These are phyloP conservation scores for Ascoidea asiatica DNA, from an alignment of 805 yeast species.

Conservation along the genomic window DNA sequence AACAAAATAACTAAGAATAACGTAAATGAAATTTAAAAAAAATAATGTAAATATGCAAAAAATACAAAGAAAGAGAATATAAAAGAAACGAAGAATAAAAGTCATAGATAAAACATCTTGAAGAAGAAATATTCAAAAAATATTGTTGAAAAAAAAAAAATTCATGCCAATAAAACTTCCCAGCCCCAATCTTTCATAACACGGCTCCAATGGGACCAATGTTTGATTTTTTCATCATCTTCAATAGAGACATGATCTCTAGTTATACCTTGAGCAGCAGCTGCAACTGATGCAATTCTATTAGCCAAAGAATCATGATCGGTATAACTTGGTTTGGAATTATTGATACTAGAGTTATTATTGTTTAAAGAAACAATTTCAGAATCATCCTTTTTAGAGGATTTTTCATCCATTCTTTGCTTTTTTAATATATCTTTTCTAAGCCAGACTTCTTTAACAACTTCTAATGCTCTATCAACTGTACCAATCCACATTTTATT, in stretches of 20 bases:
- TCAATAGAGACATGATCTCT: slow-evolving; percentile 10
- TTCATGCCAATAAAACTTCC: slow-evolving; percentile 43
- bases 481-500: slow-evolving; percentile 53
- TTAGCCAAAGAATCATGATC: slow-evolving; percentile 1
- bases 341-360: too few relatives aligned
- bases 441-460: slow-evolving; percentile 60
- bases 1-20: too few relatives aligned
- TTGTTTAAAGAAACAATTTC: too few relatives aligned
- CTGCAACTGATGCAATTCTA: slow-evolving; percentile 2
- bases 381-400: slow-evolving; percentile 1
- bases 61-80: too few relatives aligned
- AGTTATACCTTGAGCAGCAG: slow-evolving; percentile 5
- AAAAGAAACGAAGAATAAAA: too few relatives aligned
- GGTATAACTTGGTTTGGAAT: slow-evolving; percentile 2
- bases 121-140: too few relatives aligned
- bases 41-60: neutral
- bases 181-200: slow-evolving; percentile 70
- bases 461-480: slow-evolving; percentile 51
- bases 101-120: too few relatives aligned
- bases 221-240: slow-evolving; percentile 28
- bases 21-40: neutral
- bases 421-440: slow-evolving; percentile 35
- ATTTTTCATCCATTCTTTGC: slow-evolving; percentile 10
- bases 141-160: too few relatives aligned
- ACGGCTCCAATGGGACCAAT: slow-evolving; percentile 51